These are phyloP conservation scores for Aspergillus sp. DNA, from an alignment of 2,329 filamentous ascomycete genomes.

Conservation along the genomic window DNA sequence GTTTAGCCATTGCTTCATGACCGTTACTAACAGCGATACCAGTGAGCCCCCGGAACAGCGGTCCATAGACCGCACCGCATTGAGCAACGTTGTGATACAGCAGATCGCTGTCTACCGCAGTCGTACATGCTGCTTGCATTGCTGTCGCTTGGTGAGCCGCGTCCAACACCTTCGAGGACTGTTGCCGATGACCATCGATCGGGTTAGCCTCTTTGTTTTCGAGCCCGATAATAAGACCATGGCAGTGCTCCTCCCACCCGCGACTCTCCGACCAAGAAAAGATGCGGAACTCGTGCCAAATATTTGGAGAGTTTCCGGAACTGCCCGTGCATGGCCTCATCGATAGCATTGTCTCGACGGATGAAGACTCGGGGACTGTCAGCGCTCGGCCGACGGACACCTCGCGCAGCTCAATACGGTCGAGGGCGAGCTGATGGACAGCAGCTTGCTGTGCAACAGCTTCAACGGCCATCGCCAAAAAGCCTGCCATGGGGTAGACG, in stretches of 20 bases:
- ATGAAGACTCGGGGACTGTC: slow-evolving; percentile 41
- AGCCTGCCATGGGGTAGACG: slow-evolving; percentile 21
- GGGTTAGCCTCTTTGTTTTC: background rate
- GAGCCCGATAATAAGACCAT: slow-evolving; percentile 9
- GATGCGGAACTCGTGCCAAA: slow-evolving; percentile 23
- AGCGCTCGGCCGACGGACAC: slow-evolving; percentile 43
- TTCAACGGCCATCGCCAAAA: slow-evolving; percentile 26
- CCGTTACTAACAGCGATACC: background rate
- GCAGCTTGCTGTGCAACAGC: slow-evolving; percentile 24
- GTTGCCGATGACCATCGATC: background rate
- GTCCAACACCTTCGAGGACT: background rate
- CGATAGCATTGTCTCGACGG: slow-evolving; percentile 46
- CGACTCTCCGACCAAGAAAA: slow-evolving; percentile 19
- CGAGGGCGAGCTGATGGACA: slow-evolving; percentile 25
- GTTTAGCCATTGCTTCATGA: background rate
- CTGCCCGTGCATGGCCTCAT: slow-evolving; percentile 33
- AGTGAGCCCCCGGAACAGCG: slow-evolving; percentile 45
- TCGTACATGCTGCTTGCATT: background rate
- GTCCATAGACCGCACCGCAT: slow-evolving; percentile 46
- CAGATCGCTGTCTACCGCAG: background rate
- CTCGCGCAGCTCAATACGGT: slow-evolving; percentile 44
- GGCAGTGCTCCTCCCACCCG: slow-evolving; percentile 22
- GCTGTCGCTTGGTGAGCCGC: background rate
- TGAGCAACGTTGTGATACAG: slow-evolving; percentile 44
- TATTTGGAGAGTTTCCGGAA: slow-evolving; percentile 21